Evolutionary conservation across 805 yeast species (phyloP).

Genomic region (Ogataea ramenticola): DNA sequence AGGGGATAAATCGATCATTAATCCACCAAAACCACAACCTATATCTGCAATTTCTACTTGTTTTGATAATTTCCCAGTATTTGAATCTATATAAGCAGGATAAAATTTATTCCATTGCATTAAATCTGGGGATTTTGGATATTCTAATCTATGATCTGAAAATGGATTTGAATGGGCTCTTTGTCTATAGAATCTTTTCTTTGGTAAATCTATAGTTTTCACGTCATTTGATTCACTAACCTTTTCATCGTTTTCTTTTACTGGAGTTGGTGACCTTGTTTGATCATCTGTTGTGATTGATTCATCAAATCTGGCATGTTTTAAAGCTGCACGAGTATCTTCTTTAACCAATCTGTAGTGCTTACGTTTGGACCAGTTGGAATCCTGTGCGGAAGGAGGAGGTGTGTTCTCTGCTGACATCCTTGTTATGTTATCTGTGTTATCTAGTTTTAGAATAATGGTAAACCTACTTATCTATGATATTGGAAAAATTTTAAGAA

Average conservation of each 20-base stretch:
- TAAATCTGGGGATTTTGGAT: slow-evolving; percentile 69
- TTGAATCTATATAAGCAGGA: slow-evolving; percentile 49
- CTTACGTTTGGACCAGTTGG: slow-evolving; percentile 29
- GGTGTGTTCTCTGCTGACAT: not conserved
- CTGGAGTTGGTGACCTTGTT: slow-evolving; percentile 4
- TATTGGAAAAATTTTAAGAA: no score
- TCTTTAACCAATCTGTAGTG: slow-evolving; percentile 43
- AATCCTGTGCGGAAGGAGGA: not conserved
- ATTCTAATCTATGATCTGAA: slow-evolving; percentile 87
- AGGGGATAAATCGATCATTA: slow-evolving; percentile 72
- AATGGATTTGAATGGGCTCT: slow-evolving; percentile 98
- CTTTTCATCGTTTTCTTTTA: slow-evolving; percentile 15
- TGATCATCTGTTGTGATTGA: slow-evolving; percentile 7
- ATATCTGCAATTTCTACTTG: slow-evolving; percentile 86
- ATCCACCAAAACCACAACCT: slow-evolving; percentile 97
- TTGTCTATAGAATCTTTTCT: slow-evolving; percentile 86
- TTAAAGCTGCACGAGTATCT: slow-evolving; percentile 34
- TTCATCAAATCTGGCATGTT: slow-evolving; percentile 38
- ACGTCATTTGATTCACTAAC: no score
- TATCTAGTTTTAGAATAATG: no score
- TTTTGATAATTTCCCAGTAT: slow-evolving; percentile 34
- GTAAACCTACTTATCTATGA: no score
- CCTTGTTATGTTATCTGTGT: no score
- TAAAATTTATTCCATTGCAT: slow-evolving; percentile 86
- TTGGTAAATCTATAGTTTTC: slow-evolving; percentile 43